Percentiles rank a stretch among this genome's conserved stretches.
These are phyloP conservation scores for Zygosaccharomyces lentus DNA, from an alignment of 805 yeast genomes.

Conservation along the genomic window DNA sequence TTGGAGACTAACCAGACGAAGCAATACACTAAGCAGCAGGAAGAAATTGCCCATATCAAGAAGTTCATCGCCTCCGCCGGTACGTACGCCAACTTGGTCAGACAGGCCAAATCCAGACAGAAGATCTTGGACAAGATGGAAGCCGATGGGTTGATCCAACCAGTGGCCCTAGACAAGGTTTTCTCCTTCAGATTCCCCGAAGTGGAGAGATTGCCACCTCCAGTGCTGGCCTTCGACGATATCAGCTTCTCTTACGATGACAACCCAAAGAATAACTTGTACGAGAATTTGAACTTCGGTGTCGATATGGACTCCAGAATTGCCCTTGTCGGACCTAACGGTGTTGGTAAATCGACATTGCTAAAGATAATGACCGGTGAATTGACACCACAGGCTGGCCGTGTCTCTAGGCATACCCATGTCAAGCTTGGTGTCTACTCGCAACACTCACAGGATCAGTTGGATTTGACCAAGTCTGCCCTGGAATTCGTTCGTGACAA, in stretches of 20 bases:
- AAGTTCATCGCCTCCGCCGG: conserved; percentile 99
- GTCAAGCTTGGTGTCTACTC: conserved; percentile 98
- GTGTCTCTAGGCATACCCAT: conserved; percentile 96
- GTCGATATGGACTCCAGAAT: conserved; percentile 99
- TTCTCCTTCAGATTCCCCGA: conserved; percentile 92
- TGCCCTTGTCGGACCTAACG: conserved; percentile 97
- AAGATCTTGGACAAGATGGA: conserved; percentile 99
- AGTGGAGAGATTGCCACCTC: conserved; percentile 97
- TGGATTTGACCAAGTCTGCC: conserved; percentile 92
- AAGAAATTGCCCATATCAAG: conserved; percentile 96
- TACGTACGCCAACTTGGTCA: conserved; percentile 97
- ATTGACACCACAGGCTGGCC: conserved; percentile 82
- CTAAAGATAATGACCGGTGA: conserved; percentile 96
- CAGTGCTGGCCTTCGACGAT: conserved; percentile 93
- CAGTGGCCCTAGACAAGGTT: conserved; percentile 89
- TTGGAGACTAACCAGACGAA: conserved; percentile 96
- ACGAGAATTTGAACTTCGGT: conserved; percentile 91
- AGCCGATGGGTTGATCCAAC: conserved; percentile 94
- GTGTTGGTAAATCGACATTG: conserved; percentile 97
- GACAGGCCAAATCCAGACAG: conserved; percentile 98
- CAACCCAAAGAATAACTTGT: conserved; percentile 76
- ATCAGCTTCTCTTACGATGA: conserved; percentile 91
- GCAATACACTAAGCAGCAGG: conserved; percentile 95
- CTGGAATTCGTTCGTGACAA: conserved; percentile 96
- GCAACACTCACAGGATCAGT: conserved; percentile 97